Evolutionary conservation across 257 asterid species (phyloP).

Genomic region (Solanum medicagineum): DNA sequence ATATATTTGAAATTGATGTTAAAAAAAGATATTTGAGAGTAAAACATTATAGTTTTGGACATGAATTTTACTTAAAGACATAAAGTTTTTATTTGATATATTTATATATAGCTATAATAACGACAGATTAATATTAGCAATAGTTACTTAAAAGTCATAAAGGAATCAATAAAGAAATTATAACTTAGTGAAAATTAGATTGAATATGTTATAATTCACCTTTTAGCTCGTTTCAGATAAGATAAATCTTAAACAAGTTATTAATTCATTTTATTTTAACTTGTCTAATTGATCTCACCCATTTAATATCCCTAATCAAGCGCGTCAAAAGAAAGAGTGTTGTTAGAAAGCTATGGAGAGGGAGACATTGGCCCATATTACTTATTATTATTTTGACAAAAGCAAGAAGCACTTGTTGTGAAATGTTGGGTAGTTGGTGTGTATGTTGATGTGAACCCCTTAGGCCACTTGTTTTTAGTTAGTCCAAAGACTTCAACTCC

Average conservation of each 20-base stretch:
- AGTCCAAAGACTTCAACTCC: constrained; percentile 15
- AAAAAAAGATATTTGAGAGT: neutral
- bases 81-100: neutral
- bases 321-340: neutral
- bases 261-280: neutral
- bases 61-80: neutral
- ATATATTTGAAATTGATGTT: neutral
- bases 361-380: neutral
- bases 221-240: neutral
- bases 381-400: neutral
- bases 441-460: constrained; percentile 1
- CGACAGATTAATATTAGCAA: neutral
- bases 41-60: neutral
- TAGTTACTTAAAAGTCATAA: neutral
- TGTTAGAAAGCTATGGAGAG: neutral
- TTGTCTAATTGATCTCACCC: rapidly evolving
- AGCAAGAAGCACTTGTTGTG: constrained; percentile 10
- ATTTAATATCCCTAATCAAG: neutral
- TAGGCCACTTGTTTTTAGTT: neutral
- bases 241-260: neutral
- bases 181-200: neutral
- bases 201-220: neutral
- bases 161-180: neutral
- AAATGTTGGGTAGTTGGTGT: neutral
- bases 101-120: neutral